Evolutionary conservation across 352 stramenopile species (phyloP).

Genomic region (Phytopythium vexans): DNA sequence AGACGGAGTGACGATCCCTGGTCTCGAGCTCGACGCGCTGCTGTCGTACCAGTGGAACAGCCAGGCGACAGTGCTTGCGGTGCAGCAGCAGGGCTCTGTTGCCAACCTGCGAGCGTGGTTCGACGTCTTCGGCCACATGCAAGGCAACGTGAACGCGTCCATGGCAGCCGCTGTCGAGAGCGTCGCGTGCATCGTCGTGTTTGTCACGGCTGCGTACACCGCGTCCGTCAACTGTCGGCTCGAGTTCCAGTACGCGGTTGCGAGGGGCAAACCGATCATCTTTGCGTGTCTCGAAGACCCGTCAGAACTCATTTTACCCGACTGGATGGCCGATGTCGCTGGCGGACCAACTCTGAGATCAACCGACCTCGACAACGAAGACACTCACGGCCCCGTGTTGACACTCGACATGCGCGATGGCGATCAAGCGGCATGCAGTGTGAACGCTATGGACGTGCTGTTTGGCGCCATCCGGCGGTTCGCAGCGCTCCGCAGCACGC

Average conservation of each 20-base stretch:
- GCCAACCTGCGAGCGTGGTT: constrained; percentile 44
- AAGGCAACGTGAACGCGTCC: constrained; percentile 59
- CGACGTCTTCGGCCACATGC: constrained; percentile 61
- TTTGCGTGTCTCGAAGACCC: constrained; percentile 44
- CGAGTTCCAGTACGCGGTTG: constrained; percentile 48
- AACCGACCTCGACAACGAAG: constrained; percentile 24
- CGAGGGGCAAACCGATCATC: constrained; percentile 38
- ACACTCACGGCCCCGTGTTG: constrained; percentile 13
- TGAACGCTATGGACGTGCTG: constrained; percentile 26
- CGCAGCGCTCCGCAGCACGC: constrained; percentile 17
- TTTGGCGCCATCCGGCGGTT: constrained; percentile 41
- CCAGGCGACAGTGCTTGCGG: constrained; percentile 31
- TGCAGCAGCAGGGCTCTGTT: constrained; percentile 40
- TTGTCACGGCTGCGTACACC: constrained; percentile 45
- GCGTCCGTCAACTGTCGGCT: constrained; percentile 53
- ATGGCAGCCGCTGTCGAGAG: constrained; percentile 58
- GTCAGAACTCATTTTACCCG: constrained; percentile 18
- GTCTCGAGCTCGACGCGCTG: constrained; percentile 45
- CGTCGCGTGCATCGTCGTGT: constrained; percentile 53
- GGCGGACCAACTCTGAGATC: constrained; percentile 30
- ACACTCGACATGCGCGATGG: constrained; percentile 26
- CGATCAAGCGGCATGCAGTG: constrained; percentile 19
- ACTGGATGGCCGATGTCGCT: constrained; percentile 33
- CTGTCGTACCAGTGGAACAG: constrained; percentile 59
- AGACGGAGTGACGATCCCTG: constrained; percentile 28